These are phyloP conservation scores for Aspergillus asperescens DNA, from an alignment of 495 filamentous ascomycete species.

Conservation along the genomic window DNA sequence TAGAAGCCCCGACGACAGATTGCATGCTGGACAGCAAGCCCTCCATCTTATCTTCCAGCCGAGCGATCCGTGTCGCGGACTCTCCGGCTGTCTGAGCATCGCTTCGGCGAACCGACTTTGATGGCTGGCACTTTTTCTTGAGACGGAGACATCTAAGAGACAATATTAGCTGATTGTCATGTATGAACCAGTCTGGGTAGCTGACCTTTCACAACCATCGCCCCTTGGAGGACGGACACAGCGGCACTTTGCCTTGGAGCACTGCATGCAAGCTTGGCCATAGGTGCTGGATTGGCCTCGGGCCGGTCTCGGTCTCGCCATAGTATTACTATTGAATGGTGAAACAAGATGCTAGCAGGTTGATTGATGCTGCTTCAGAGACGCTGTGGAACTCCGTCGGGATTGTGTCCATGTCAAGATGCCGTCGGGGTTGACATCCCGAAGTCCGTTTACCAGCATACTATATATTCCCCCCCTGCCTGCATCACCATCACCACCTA, in stretches of 20 bases:
- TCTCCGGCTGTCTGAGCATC: constrained; percentile 22
- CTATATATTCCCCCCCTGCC: too few species aligned
- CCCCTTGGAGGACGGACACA: constrained; percentile 21
- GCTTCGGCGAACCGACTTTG: constrained; percentile 30
- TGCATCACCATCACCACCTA: too few species aligned
- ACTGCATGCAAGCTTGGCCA: constrained; percentile 27
- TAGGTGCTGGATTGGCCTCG: constrained; percentile 16
- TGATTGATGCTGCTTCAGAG: too few species aligned
- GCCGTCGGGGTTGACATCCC: too few species aligned
- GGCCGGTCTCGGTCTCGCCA: constrained; percentile 7
- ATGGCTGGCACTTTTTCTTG: constrained; percentile 35
- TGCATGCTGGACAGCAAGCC: constrained; percentile 20
- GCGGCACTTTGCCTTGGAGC: constrained; percentile 30
- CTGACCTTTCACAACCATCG: constrained; percentile 23
- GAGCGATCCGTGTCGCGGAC: constrained; percentile 43
- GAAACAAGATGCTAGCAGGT: too few species aligned
- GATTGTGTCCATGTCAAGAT: too few species aligned
- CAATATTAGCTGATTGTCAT: background rate
- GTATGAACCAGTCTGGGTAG: background rate
- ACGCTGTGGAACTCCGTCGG: too few species aligned
- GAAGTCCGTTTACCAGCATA: too few species aligned
- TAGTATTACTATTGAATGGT: too few species aligned
- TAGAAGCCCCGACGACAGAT: constrained; percentile 12
- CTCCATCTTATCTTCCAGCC: constrained; percentile 38
- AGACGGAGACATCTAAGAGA: constrained; percentile 41